Base-by-base conservation (phyloP, 2,329 filamentous ascomycete species). In the Neofusicoccum sp. region DNA sequence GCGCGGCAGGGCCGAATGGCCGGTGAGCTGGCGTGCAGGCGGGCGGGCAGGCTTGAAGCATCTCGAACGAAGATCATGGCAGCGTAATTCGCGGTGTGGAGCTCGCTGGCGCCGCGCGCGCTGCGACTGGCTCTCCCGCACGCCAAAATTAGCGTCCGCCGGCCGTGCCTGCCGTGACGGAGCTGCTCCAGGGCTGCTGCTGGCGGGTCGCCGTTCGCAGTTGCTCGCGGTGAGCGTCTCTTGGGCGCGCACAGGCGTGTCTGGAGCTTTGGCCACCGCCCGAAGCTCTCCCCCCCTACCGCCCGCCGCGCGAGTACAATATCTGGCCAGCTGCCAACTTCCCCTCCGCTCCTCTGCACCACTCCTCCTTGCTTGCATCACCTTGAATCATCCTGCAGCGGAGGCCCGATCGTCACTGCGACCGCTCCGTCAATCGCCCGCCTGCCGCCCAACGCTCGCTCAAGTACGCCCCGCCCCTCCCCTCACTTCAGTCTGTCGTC, bases 311-410 rank as follows among this genome's bases (percentile, higher is more conserved):
- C 54, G 33, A 58, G 58, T 60, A 60, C 58, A 60, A 53, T 43
- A 53, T 60, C 38, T 53, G 58, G 58, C 58, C 47, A 34, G 40
- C 58, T 60, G 57, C 57, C 57, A 48, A 48, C 57, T 60, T 60
- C 58, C 47, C 30, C 48, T 45, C 48, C 11, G 30, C 40, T 53
- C 28, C 34, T 34, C 57, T 51, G 34, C 57, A 48, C 57, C 34
- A n/a, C 28, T 47, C 58, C 30, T 45, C 47, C 26, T 16, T 36
- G 38, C 48, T 54, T 53, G 41, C 41, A 47, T 47, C 41, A 45
- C 30, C 41, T 43, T 58, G 30, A 58, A 20, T 44, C 36, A 44
- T 54, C 48, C 14, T 24, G 38, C 58, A 54, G 30, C 43, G 54
- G 54, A 58, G 43, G 54, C 47, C 47, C 38, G 45, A 53, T 44